phyloP scores from a whole-genome alignment of 2,329 filamentous ascomycete species.

The Fusarium lateritium region DNA sequence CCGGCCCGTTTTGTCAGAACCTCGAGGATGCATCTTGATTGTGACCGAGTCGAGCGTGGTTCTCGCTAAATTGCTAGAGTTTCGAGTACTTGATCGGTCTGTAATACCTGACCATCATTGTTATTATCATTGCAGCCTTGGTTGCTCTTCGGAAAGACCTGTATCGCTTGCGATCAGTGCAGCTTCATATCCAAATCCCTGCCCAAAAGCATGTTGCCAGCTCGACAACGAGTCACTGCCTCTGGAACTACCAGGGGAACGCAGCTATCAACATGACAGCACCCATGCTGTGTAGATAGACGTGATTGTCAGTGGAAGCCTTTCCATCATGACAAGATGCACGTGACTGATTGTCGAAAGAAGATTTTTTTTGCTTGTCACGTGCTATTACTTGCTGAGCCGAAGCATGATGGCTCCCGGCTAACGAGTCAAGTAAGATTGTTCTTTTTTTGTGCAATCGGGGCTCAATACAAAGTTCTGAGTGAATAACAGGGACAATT shows the following conservation, averaged over 20 bases:
- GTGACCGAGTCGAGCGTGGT: background rate
- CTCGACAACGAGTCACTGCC: background rate
- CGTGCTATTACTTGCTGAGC: slow-evolving; percentile 5
- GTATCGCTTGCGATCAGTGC: background rate
- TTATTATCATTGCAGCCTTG: too few species aligned
- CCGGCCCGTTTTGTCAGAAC: background rate
- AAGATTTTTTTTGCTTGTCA: slow-evolving; percentile 2
- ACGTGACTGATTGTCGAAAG: slow-evolving; percentile 17
- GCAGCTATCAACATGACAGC: background rate
- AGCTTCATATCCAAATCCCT: background rate
- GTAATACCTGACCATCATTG: too few species aligned
- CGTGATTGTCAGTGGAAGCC: background rate
- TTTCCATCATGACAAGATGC: background rate
- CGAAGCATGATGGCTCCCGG: background rate
- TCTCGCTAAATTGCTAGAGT: too few species aligned
- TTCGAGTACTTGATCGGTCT: too few species aligned
- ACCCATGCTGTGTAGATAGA: background rate
- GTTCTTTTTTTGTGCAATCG: background rate
- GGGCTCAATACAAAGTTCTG: background rate
- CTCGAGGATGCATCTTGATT: background rate
- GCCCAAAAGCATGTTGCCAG: too few species aligned
- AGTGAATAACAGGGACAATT: background rate
- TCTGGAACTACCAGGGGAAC: background rate
- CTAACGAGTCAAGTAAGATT: background rate
- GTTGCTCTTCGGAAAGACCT: background rate